Evolutionary conservation across 495 filamentous ascomycete species (phyloP), one percentile per base, ranked within the genome.

Genomic region (Tuber indicum): DNA sequence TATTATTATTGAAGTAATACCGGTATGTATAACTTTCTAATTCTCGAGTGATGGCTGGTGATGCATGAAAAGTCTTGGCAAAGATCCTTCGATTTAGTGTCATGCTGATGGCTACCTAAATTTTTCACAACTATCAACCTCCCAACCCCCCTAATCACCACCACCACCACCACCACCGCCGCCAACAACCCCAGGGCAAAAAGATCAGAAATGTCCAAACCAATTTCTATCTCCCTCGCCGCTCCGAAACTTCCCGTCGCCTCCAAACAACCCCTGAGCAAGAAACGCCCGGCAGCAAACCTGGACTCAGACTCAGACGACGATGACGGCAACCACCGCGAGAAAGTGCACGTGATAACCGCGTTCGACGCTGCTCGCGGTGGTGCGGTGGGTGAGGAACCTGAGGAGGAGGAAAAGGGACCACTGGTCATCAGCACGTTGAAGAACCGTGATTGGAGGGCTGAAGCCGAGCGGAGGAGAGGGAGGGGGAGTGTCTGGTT

Each of bases 401-500:
- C 81, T 14, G 82, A 77, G 52, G 76, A 85, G 71, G 83, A 84
- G 72, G 26, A 69, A 7, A 44, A 43, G 26, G 81, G 72, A 41
- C 87, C 88, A 19, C 84, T 92, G 41, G 87, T 93, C 41, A 96
- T 96, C 74, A 86, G 86, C 19, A 87, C 88, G 19, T 87, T 90
- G 75, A 88, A 87, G 83, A 92, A 91, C 82, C 89, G 91, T 72
- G 90, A 94, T 82, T 93, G 92, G 92, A 89, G 90, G 81, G 90
- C 90, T 75, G 88, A 90, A 76, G 84, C 87, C 5, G 77, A 83
- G 74, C 71, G 76, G 21, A 73, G 82, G 44, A 77, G 76, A 23
- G 49, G 76, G 10, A 80, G 76, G 45, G 75, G 82, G 26, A 71
- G 70, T 8, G 80, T 82, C 19, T 83, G 81, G 36, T 52, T 83